Evolutionary conservation across 176 grass and related monocot species (phyloP).

Genomic region (Poa pratensis): DNA sequence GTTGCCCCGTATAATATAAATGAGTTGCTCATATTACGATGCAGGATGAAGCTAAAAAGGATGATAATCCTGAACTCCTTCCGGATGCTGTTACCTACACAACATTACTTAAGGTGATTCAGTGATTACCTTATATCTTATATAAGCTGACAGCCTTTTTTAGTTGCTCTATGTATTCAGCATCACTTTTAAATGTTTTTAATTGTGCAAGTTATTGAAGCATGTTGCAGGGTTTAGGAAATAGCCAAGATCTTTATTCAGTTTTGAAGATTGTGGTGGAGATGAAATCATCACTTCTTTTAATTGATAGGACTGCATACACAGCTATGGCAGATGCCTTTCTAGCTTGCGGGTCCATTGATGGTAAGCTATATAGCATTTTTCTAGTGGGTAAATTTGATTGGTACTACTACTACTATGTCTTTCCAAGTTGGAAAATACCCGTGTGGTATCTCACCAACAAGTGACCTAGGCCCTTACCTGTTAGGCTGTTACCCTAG

Average conservation of each 20-base stretch:
- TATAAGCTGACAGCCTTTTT: neutral
- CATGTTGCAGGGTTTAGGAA: conserved; percentile 73
- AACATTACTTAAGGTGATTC: conserved; percentile 79
- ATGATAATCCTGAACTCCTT: conserved; percentile 60
- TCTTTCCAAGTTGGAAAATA: conserved; percentile 34
- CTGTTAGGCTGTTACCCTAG: neutral
- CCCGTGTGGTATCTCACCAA: neutral
- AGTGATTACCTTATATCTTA: conserved; percentile 46
- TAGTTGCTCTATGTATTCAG: conserved; percentile 7
- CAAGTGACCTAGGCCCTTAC: neutral
- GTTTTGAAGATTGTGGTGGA: conserved; percentile 82
- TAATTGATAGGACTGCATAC: conserved; percentile 85
- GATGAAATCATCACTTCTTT: conserved; percentile 77
- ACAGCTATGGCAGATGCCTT: conserved; percentile 87
- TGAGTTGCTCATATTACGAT: conserved; percentile 52
- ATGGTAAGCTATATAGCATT: conserved; percentile 49
- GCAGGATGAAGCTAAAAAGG: conserved; percentile 81
- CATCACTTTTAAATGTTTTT: conserved; percentile 24
- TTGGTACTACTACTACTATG: neutral
- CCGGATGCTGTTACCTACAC: conserved; percentile 93
- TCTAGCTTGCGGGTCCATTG: conserved; percentile 70
- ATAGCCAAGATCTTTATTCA: conserved; percentile 67
- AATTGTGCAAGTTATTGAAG: conserved; percentile 47
- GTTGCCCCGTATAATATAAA: conserved; percentile 39
- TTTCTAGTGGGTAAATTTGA: conserved; percentile 32